These are phyloP conservation scores for Rhodotorula sp. DNA, from an alignment of 1,284 basidiomycete species.

Conservation along the genomic window DNA sequence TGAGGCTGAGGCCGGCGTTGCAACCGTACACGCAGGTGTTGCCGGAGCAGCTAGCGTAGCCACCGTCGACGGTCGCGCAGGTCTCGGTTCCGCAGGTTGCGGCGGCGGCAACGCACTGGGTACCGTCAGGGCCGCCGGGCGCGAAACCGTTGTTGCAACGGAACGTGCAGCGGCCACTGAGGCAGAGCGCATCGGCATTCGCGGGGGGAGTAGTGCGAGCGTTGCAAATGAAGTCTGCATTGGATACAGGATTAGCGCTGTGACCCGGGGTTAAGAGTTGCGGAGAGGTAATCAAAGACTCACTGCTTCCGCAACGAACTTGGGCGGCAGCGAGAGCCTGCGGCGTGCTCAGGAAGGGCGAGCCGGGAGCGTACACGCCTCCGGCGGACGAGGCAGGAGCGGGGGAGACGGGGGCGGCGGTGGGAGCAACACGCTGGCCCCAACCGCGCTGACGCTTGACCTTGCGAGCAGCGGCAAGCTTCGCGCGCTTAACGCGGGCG, in stretches of 20 bases:
- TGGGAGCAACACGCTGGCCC: constrained; percentile 12
- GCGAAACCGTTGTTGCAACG: constrained; percentile 17
- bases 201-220: not conserved
- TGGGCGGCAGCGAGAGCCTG: constrained; percentile 15
- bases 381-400: not conserved
- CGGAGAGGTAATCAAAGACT: constrained; percentile 4
- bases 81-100: constrained; percentile 21
- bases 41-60: constrained; percentile 18
- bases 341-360: constrained; percentile 17
- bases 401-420: too few species aligned
- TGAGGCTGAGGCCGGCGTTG: constrained; percentile 5
- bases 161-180: not conserved
- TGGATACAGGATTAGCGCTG: too few species aligned
- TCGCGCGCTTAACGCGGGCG: constrained; percentile 15
- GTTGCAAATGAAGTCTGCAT: not conserved
- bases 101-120: constrained; percentile 15
- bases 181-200: not conserved
- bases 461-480: constrained; percentile 19
- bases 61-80: constrained; percentile 16
- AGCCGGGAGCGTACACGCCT: constrained; percentile 15
- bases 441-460: constrained; percentile 10
- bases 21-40: constrained; percentile 9
- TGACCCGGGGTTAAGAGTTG: too few species aligned
- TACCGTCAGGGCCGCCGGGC: not conserved
- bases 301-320: constrained; percentile 17